Base-by-base conservation (phyloP, 192 early-diverging fungal species). In the Spizellomyces punctatus region DNA sequence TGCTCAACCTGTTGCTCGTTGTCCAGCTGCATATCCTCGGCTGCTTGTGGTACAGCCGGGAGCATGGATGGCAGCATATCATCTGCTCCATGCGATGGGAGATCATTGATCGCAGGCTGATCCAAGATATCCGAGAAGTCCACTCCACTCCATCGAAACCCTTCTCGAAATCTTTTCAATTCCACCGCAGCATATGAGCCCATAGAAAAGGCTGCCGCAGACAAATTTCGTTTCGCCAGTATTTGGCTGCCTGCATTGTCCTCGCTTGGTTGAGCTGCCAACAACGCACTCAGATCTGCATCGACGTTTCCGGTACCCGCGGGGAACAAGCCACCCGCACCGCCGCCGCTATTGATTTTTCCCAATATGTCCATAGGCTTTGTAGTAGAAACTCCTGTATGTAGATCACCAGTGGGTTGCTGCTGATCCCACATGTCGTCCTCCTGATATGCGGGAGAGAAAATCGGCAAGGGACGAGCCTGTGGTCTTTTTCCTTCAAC, bases 121-220 rank as follows among this genome's bases (percentile, higher is more conserved):
- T 19, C 45, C 54, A 74, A 43, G 45, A 74, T 67, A 41, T 74
- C 72, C 2, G 72, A 66, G 47, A 75, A 75, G 43, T 75, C 66
- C 16, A 75, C 73, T 10, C 73, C 73, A 41, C 46, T 41, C 59
- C 61, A 21, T 44, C 66, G 47, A 36, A 78, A 72, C 12, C 72
- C 76, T 21, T 73, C 75, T n/a, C 81, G 60, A 10, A 82, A 72
- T 36, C 78, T 66, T 55, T 79, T 78, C 22, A 82, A 66, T 47
- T 82, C 81, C 9, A 69, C 72, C 6, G 52, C 72, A 8, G 74
- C 69, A 59, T 82, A 82, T 8, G 72, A 72, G 9, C 81, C 81
- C 48, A 82, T 47, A 10, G 81, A 82, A 62, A 82, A 82, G 10
- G 77, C 77, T 12, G 81, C 81, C 22, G 58, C 54, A 5, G 81